phyloP scores from a whole-genome alignment of 2,329 filamentous ascomycete genomes.

The Penicillium digitatum region DNA sequence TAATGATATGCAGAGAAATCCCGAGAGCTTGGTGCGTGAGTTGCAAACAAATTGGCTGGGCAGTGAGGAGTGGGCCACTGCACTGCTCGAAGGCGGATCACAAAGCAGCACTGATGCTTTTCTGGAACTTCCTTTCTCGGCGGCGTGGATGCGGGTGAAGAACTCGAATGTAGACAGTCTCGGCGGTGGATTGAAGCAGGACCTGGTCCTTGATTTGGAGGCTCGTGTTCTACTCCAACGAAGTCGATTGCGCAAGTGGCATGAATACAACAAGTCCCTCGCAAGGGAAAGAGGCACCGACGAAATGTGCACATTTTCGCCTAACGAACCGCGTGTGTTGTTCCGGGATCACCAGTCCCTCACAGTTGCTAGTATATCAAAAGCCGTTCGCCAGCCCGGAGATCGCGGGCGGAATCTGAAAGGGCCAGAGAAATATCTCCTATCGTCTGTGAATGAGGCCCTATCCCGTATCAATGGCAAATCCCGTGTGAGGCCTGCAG shows the following conservation, averaged over 20 bases:
- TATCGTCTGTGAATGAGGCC: constrained; percentile 35
- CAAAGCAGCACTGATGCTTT: constrained; percentile 57
- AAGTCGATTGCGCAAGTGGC: constrained; percentile 68
- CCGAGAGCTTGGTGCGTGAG: constrained; percentile 40
- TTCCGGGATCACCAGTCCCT: constrained; percentile 41
- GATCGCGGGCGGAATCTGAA: constrained; percentile 19
- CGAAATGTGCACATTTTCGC: neutral
- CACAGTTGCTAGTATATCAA: constrained; percentile 38
- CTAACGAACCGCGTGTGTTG: constrained; percentile 19
- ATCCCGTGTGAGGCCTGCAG: neutral
- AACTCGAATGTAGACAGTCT: constrained; percentile 51
- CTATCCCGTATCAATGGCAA: constrained; percentile 30
- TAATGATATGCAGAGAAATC: constrained; percentile 37
- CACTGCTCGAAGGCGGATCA: constrained; percentile 64
- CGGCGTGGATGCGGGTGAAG: constrained; percentile 66
- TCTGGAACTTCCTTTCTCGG: constrained; percentile 63
- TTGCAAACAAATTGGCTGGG: constrained; percentile 73
- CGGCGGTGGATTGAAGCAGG: constrained; percentile 20
- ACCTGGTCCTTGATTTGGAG: constrained; percentile 65
- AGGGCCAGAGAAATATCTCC: constrained; percentile 31
- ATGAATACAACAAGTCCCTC: constrained; percentile 55
- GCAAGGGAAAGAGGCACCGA: constrained; percentile 16
- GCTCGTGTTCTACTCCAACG: constrained; percentile 63
- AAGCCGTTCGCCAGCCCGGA: constrained; percentile 30
- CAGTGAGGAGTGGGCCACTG: constrained; percentile 67